These are phyloP conservation scores for Starmerella vitae DNA, from an alignment of 805 yeast genomes.

Conservation along the genomic window DNA sequence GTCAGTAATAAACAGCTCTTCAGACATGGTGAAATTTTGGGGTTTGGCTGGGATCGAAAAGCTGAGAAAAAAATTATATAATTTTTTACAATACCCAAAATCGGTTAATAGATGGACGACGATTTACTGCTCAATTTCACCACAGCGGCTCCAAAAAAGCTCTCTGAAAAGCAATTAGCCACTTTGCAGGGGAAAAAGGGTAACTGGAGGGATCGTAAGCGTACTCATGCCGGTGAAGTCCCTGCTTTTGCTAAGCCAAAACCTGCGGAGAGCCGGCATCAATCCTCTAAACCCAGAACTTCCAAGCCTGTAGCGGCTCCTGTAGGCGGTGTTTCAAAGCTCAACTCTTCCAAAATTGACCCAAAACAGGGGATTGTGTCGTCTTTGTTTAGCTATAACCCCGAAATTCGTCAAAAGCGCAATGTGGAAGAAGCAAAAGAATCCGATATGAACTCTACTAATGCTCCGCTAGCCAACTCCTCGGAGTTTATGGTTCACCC, in stretches of 20 bases:
- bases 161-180: constrained; percentile 12
- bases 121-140: constrained; percentile 68
- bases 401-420: constrained; percentile 30
- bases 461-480: constrained; percentile 68
- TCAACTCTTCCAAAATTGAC: constrained; percentile 16
- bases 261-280: no score
- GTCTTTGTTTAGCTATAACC: constrained; percentile 65
- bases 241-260: not conserved
- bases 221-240: not conserved
- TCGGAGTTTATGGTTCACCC: constrained; percentile 24
- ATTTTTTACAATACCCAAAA: not conserved
- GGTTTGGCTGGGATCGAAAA: no score
- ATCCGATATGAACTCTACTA: constrained; percentile 42
- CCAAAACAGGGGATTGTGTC: constrained; percentile 44
- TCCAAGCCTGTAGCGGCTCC: not conserved
- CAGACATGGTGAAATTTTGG: no score
- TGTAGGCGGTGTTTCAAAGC: not conserved
- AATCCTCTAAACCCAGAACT: not conserved
- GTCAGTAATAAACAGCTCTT: not conserved
- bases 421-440: not conserved
- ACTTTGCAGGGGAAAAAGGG: constrained; percentile 18
- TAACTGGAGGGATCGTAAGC: constrained; percentile 30
- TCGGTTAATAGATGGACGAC: constrained; percentile 30
- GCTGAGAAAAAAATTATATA: not conserved
- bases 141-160: constrained; percentile 23